Evolutionary conservation across 768 basidiomycete species (phyloP).

Genomic region (Termitomyces sp.): DNA sequence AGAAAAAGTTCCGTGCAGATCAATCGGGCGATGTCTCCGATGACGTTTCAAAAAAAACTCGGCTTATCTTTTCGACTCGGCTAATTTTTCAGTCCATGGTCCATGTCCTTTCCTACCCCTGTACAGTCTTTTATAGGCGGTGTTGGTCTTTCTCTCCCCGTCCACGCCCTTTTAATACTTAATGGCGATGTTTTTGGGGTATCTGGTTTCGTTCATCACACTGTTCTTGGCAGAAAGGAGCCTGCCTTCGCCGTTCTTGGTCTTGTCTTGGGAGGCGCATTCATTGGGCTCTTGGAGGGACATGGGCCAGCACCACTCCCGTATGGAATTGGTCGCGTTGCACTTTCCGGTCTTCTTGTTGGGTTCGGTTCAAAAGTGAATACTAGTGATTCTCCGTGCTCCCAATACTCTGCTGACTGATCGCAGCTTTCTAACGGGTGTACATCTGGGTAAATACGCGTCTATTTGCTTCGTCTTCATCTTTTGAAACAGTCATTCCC

Average conservation of each 20-base stretch:
- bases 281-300: constrained; percentile 35
- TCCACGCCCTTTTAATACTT: constrained; percentile 44
- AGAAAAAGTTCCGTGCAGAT: no score
- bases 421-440: constrained; percentile 54
- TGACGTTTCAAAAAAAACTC: no score
- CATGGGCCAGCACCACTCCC: constrained; percentile 21
- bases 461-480: not conserved
- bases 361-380: constrained; percentile 53
- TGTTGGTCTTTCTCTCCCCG: constrained; percentile 42
- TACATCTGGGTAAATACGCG: constrained; percentile 47
- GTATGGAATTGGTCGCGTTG: constrained; percentile 21
- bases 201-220: constrained; percentile 54
- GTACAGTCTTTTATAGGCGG: constrained; percentile 53
- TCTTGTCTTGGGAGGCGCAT: constrained; percentile 42
- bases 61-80: no score
- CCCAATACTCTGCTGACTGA: constrained; percentile 2
- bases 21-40: no score
- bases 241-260: constrained; percentile 36
- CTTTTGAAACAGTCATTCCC: not conserved
- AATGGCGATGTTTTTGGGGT: constrained; percentile 57
- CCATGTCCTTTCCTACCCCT: constrained; percentile 38
- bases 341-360: constrained; percentile 48
- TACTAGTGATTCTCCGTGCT: constrained; percentile 14
- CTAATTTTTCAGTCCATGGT: constrained; percentile 19
- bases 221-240: constrained; percentile 38